Evolutionary conservation across 768 basidiomycete genomes (phyloP), one percentile per base, ranked within the genome.

Genomic region (Auricularia sp.): DNA sequence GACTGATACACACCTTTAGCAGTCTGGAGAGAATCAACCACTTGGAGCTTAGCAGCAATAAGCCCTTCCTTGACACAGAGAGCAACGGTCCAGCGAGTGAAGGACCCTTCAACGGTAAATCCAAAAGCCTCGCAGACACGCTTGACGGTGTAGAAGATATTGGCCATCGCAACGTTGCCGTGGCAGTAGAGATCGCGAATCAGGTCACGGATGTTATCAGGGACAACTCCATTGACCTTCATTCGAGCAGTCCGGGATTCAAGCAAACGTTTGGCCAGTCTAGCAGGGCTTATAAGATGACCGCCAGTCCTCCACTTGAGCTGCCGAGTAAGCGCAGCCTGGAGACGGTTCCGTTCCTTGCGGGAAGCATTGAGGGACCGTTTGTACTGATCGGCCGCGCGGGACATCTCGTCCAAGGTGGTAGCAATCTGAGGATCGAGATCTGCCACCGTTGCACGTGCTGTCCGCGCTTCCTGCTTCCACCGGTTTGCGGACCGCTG

Each of bases 101-200:
- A 59, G 7, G 24, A 33, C 21, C 56, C 56, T 13, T 13, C n/a
- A 10, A 59, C 29, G 7, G n/a, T 18, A 14, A 59, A 33, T 8
- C 34, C 56, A 33, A 59, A 59, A 13, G 56, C 56, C 34, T 59
- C 34, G 21, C 21, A 24, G 24, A 59, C 85, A 16, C 80, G 79
- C 67, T 84, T 83, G 29, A 88, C 77, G 10, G 86, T 74, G 10
- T 71, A 74, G 21, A 75, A 69, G 3, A 76, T 76, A 65, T 77
- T 79, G 45, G 67, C 66, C 39, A 82, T 64, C 56, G 77, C 72
- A 69, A 81, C 75, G 64, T 85, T 59, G 16, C 56, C 11, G 13
- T 59, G 24, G 24, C 56, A 59, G 21, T 29, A 24, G 21, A 59
- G 34, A 10, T 59, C 13, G 21, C 56, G 56, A 36, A 59, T 59